Evolutionary conservation across 2,329 filamentous ascomycete genomes (phyloP).

Genomic region (Calonectria multiphialidica): DNA sequence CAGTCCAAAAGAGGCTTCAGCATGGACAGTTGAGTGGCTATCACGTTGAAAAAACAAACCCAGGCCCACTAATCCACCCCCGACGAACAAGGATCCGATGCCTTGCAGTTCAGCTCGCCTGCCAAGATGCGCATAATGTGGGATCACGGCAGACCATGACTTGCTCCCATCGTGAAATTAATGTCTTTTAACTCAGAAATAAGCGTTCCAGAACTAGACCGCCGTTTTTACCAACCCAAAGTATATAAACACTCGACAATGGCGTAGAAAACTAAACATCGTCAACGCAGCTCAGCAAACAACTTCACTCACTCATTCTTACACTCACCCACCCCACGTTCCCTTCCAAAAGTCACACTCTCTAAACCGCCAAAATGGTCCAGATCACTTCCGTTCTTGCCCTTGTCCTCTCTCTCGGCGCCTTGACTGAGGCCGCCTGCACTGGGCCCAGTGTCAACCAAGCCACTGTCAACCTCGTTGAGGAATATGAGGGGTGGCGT

Average conservation of each 20-base stretch:
- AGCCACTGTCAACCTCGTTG: constrained; percentile 25
- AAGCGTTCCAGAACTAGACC: background rate
- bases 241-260: background rate
- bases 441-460: constrained; percentile 30
- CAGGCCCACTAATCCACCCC: background rate
- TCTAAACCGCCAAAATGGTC: constrained; percentile 18
- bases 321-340: background rate
- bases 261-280: background rate
- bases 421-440: constrained; percentile 26
- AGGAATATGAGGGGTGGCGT: constrained; percentile 28
- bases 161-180: constrained; percentile 1
- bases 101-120: background rate
- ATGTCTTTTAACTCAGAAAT: background rate
- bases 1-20: background rate
- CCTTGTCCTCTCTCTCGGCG: constrained; percentile 12
- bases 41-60: background rate
- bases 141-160: background rate
- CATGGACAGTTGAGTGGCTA: background rate
- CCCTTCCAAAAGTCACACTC: background rate
- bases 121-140: background rate
- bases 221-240: background rate
- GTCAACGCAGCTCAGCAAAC: background rate
- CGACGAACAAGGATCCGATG: background rate
- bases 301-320: background rate
- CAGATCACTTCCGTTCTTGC: background rate